Evolutionary conservation across 2,329 filamentous ascomycete species (phyloP), one percentile per base, ranked within the genome.

Genomic region (Sarocladium strictum): DNA sequence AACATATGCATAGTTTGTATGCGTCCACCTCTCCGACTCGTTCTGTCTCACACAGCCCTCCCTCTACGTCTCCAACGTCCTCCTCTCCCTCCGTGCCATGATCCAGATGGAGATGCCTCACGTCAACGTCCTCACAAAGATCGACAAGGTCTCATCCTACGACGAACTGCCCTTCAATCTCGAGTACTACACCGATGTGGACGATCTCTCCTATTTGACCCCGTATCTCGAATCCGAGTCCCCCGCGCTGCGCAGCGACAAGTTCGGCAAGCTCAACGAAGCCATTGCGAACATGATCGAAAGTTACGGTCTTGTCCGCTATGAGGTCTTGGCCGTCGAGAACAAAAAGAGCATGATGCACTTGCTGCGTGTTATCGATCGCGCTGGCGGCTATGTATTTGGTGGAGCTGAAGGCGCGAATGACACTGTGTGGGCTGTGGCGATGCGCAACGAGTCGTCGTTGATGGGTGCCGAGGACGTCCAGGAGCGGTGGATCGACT

Each of bases 271-370:
- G 3, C 76, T 99, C 27, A 97, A 97, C 68, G 83, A 87, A 61
- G 92, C 93, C 0, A 87, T 99, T 43, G 85, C 93, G 17, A 84
- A 89, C 37, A 76, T 99, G 47, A 88, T 99, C 33, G 89, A 96
- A 65, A 89, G 87, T 64, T 97, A 97, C 67, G 87, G 88, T 0
- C 79, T 99, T 3, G 91, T 99, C 2, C 84, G 85, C 0, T 99
- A 96, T 65, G 92, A 97, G 67, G 95, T 95, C 1, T 75, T 99
- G 27, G 92, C 94, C 0, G 91, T 99, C 1, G 94, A 99, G 71
- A 94, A 99, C 67, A 97, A 96, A 69, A 89, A 87, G 72, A 95
- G 89, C 66, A 97, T 99, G 91, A 95, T 95, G 83, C 86, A 89
- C 62, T 76, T 99, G 3, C 75, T 99, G 53, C 84, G 88, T 45